phyloP scores from a whole-genome alignment of 2,329 filamentous ascomycete species.

The Paraphoma chrysanthemicola region DNA sequence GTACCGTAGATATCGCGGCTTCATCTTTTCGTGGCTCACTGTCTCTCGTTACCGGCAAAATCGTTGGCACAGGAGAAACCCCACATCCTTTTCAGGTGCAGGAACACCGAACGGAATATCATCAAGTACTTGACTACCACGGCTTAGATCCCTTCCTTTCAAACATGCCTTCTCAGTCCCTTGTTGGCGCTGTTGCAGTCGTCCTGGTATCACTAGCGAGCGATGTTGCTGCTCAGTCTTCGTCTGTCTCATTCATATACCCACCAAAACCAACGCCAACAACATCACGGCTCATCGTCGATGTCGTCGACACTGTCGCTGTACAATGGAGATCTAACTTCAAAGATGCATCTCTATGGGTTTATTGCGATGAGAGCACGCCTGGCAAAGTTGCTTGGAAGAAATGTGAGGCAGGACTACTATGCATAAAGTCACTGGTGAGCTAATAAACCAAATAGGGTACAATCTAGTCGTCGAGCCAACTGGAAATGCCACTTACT shows the following conservation, averaged over 20 bases:
- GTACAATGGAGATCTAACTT: conserved; percentile 7
- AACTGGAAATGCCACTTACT: conserved; percentile 4
- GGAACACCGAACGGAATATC: too few relatives aligned
- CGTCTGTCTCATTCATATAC: conserved; percentile 8
- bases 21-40: too few relatives aligned
- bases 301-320: conserved; percentile 5
- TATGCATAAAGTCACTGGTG: background rate
- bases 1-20: too few relatives aligned
- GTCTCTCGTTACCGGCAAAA: too few relatives aligned
- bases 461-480: background rate
- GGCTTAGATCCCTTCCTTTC: too few relatives aligned
- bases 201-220: background rate
- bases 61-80: too few relatives aligned
- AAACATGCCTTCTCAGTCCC: too few relatives aligned
- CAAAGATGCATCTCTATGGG: conserved; percentile 2
- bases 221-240: background rate
- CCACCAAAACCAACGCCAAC: background rate
- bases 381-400: background rate
- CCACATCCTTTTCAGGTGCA: too few relatives aligned
- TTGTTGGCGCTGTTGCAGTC: too few relatives aligned
- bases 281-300: background rate
- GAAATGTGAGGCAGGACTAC: background rate
- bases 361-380: conserved; percentile 6
- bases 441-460: background rate
- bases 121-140: too few relatives aligned